Evolutionary conservation across 495 filamentous ascomycete species (phyloP), one percentile per base, ranked within the genome.

Genomic region (Xylaria bambusicola): DNA sequence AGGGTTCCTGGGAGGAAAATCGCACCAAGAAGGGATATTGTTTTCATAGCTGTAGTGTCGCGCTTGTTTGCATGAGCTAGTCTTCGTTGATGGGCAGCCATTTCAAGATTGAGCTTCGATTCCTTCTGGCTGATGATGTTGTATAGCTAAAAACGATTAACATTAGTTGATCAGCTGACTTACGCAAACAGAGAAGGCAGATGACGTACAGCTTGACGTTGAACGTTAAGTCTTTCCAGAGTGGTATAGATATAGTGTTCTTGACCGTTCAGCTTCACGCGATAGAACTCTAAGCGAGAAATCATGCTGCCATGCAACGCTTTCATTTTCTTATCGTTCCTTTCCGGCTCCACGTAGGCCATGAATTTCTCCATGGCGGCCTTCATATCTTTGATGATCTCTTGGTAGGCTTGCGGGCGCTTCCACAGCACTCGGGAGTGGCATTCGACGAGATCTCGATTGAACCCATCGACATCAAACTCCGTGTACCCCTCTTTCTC

Each of bases 41-140:
- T 80, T 62, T 83, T 84, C 82, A 82, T 82, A 6, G 80, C 80
- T 7, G 75, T 75, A 33, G 77, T 77, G 61, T 84, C 82, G 20
- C 82, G 74, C 63, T 82, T 83, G 40, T 73, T 75, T n/a, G 79
- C 77, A 63, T 84, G 82, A 2, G 82, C 80, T 17, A 84, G 67
- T 23, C 80, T 76, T 7, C 81, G 75, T 61, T 84, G 82, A 38
- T 83, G 79, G 13, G 76, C 80, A 31, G 82, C 82, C 72, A 84
- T 84, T 62, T 80, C 71, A 31, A 84, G 77, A 56, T 77, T 80
- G 36, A 84, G 75, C 56, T 82, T 82, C 13, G 77, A 80, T 61
- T 83, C 82, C 49, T 81, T 80, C 58, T 83, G 82, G 45, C 81
- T 77, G 63, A 83, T 82, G 69, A 83, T 82, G 64, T 83, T 84